Conservation (phyloP, 2,329 filamentous ascomycete species). For the Alternaria burnsii region DNA sequence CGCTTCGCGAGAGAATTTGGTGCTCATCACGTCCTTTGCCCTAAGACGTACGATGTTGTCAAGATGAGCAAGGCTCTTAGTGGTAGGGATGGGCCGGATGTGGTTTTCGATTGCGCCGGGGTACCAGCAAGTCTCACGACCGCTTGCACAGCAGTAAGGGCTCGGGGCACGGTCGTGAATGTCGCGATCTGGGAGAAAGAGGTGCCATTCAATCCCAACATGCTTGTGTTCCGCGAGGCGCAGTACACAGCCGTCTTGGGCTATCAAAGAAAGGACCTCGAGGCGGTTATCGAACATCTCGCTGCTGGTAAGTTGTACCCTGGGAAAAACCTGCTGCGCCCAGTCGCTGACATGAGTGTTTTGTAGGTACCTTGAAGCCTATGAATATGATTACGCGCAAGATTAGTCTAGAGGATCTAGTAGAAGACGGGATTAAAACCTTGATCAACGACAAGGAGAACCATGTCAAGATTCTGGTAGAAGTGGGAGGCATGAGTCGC, state of each 20-base stretch:
- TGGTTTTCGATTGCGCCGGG: conserved; percentile 70
- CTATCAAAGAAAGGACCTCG: conserved; percentile 64
- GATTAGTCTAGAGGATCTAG: conserved; percentile 64
- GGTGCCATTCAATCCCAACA: conserved; percentile 63
- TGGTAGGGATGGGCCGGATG: conserved; percentile 61
- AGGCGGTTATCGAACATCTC: conserved; percentile 65
- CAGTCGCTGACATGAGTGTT: background rate
- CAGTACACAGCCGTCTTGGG: conserved; percentile 60
- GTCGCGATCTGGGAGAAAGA: conserved; percentile 70
- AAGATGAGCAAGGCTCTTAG: conserved; percentile 58
- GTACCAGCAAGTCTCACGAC: conserved; percentile 58
- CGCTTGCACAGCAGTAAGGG: conserved; percentile 59
- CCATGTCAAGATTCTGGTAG: conserved; percentile 70
- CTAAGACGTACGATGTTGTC: conserved; percentile 60
- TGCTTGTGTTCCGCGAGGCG: conserved; percentile 63
- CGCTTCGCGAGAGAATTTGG: conserved; percentile 63
- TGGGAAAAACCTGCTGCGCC: background rate
- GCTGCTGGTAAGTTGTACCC: conserved; percentile 36
- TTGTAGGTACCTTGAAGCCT: conserved; percentile 60
- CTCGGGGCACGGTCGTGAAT: conserved; percentile 67
- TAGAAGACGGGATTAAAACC: conserved; percentile 65
- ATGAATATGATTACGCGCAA: conserved; percentile 68
- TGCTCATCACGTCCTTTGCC: conserved; percentile 64
- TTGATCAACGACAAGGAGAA: conserved; percentile 68
- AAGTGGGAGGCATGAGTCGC: conserved; percentile 43